Evolutionary conservation across 2,329 filamentous ascomycete genomes (phyloP), one percentile per base, ranked within the genome.

Genomic region (Penicillium frequentans): DNA sequence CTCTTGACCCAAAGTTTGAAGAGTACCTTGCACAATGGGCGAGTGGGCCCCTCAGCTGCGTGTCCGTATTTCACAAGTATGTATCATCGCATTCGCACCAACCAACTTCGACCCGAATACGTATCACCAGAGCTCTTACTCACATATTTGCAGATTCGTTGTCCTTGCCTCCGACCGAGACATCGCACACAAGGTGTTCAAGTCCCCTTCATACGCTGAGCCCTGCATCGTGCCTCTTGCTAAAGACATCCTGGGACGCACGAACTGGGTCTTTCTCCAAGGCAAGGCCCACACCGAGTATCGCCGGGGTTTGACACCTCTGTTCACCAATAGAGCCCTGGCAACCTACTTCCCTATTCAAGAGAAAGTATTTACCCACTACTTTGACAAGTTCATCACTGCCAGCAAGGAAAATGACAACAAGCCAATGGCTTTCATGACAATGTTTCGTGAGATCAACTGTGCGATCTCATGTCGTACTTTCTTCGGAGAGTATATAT

Each of bases 41-140:
- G 61, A 95, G 90, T 70, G 92, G 90, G n/a, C 87, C 89, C 49
- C 82, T 96, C 57, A 96, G 91, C 80, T 96, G 92, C 71, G 92
- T 96, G 59, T 96, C 91, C 2, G 90, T 96, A 67, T 96, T 96
- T 79, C 92, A 96, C 84, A 96, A 96, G 90, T 93, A 83, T 56
- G 83, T 61, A 6, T 9, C 11, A 29, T 37, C 23, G 29, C 16
- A 19, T 33, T 37, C 23, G 29, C 16, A 19, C 19, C n/a, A 19
- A 53, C 13, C 35, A 1, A 4, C n/a, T 33, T 26, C 19, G 14
- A 35, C 9, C 13, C 8, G 19, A n/a, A 14, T 10, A n/a, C 3
- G 1, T 39, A 14, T 14, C 11, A 13, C 4, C 39, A 42, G 39
- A 23, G 9, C 33, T 52, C 47, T 56, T 45, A 48, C 45, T 35